Conservation (phyloP, 2,329 filamentous ascomycete species). For the Myriosclerotinia curreyana region DNA sequence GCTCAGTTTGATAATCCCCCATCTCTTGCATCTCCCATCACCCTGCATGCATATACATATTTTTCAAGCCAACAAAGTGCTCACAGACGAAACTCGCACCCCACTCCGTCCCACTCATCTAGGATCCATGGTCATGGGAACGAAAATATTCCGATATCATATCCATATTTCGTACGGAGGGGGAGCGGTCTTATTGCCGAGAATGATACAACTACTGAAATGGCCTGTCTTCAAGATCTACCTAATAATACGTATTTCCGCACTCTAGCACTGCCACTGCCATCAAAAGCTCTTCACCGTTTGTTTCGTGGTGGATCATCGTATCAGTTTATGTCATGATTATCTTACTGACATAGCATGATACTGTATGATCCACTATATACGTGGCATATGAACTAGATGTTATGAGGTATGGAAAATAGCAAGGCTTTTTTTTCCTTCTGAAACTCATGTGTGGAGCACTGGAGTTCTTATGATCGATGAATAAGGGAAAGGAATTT, state of each 20-base stretch:
- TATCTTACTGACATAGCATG: not conserved
- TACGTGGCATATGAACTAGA: not conserved
- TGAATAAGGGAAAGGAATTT: not conserved
- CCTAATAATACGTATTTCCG: not conserved
- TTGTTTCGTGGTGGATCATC: slow-evolving; percentile 10
- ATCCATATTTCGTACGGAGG: not conserved
- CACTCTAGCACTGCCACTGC: not conserved
- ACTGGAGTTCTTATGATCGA: not conserved
- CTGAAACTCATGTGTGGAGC: slow-evolving; percentile 4
- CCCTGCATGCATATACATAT: slow-evolving; percentile 1
- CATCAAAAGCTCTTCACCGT: not conserved
- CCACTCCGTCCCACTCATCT: not conserved
- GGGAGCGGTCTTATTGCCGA: not conserved
- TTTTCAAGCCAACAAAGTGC: not conserved
- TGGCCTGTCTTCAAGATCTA: not conserved
- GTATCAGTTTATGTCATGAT: not conserved
- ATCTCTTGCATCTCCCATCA: not conserved
- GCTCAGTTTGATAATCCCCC: not conserved
- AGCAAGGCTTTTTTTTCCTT: slow-evolving; percentile 2
- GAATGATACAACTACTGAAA: not conserved
- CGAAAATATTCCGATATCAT: not conserved
- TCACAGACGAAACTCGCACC: not conserved
- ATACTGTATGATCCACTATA: not conserved
- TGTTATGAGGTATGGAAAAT: not conserved
- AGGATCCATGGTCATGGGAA: slow-evolving; percentile 7